Evolutionary conservation across 495 filamentous ascomycete genomes (phyloP).

Genomic region (Saxophila tyrrhenica): DNA sequence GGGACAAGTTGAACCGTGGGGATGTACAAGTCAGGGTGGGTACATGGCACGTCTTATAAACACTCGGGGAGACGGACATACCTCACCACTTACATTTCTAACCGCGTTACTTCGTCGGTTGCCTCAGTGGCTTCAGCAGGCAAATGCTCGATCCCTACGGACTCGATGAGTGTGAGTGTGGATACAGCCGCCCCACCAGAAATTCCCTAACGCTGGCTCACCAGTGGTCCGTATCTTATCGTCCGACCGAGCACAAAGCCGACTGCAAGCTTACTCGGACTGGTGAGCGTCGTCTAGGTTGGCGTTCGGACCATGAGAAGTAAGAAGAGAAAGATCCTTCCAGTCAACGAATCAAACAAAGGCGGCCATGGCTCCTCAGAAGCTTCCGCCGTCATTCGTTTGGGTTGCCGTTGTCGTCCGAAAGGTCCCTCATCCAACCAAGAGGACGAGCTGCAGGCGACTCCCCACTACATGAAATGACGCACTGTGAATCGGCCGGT

Average conservation of each 20-base stretch:
- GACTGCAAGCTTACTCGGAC: not conserved
- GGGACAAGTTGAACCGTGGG: too few relatives aligned
- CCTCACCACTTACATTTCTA: not conserved
- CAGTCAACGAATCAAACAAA: too few relatives aligned
- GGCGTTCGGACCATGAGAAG: not conserved
- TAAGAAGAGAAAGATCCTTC: too few relatives aligned
- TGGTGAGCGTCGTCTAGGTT: not conserved
- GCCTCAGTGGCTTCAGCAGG: not conserved
- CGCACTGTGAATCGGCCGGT: too few relatives aligned
- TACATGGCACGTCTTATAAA: too few relatives aligned
- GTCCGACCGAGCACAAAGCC: too few relatives aligned
- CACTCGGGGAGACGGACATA: not conserved
- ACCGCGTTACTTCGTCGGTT: not conserved
- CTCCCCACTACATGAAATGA: too few relatives aligned
- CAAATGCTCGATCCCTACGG: not conserved
- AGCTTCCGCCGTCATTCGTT: not conserved
- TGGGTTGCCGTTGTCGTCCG: not conserved
- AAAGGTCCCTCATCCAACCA: not conserved
- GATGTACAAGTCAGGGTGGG: too few relatives aligned
- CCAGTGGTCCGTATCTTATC: not conserved
- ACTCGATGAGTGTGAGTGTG: not conserved
- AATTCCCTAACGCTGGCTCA: not conserved
- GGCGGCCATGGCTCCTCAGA: too few relatives aligned
- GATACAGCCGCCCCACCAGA: not conserved
- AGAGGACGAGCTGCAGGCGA: not conserved